These are phyloP conservation scores for Mallotus nudiflorus DNA, from an alignment of 345 rosid genomes.

Conservation along the genomic window DNA sequence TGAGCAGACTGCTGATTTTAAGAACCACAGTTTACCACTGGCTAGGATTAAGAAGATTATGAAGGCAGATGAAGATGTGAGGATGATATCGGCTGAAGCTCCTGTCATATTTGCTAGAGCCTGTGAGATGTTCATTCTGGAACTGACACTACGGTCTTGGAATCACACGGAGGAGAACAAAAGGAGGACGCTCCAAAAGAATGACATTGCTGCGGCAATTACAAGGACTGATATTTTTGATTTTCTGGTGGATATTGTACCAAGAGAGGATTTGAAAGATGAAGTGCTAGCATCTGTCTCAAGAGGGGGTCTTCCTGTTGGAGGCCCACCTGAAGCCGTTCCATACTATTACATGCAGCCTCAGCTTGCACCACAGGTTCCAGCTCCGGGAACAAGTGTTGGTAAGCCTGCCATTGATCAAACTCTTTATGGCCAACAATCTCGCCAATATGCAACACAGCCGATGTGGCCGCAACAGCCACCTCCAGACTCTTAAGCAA, in stretches of 20 bases:
- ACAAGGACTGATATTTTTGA: conserved; percentile 44
- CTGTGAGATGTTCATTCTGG: conserved; percentile 46
- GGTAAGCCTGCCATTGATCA: conserved; percentile 28
- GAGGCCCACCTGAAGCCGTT: conserved; percentile 30
- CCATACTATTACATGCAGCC: conserved; percentile 34
- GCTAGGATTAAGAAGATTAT: conserved; percentile 47
- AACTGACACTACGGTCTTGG: conserved; percentile 43
- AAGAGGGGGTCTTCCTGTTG: conserved; percentile 30
- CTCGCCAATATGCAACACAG: conserved; percentile 25
- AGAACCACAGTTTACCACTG: conserved; percentile 43
- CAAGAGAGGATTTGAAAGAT: conserved; percentile 41
- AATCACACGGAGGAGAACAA: conserved; percentile 48
- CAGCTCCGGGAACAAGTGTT: conserved; percentile 18
- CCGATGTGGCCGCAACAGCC: conserved; percentile 38
- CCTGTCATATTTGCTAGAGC: conserved; percentile 44
- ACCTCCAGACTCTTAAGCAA: conserved; percentile 25
- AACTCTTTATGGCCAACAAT: conserved; percentile 31
- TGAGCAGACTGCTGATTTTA: conserved; percentile 37
- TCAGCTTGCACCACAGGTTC: conserved; percentile 33
- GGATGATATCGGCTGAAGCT: conserved; percentile 48
- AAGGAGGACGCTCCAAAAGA: conserved; percentile 45
- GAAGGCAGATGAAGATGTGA: conserved; percentile 47
- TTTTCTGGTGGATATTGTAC: conserved; percentile 42
- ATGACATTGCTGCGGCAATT: conserved; percentile 41
- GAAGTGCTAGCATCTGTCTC: conserved; percentile 32